These are phyloP conservation scores for Ogataea methylovora DNA, from an alignment of 805 yeast species.

Conservation along the genomic window DNA sequence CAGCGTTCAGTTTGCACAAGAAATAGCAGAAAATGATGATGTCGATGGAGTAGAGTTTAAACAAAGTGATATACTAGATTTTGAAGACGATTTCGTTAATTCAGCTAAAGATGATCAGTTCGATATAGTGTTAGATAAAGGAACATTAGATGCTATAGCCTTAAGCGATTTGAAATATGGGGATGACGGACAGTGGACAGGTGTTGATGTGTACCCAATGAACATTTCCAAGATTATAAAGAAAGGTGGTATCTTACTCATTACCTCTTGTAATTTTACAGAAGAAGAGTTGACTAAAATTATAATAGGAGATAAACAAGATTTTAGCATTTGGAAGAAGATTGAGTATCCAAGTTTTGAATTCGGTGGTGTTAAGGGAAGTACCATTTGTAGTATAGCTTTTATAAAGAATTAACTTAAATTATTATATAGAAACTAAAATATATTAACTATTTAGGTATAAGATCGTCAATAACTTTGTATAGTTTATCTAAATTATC, in stretches of 20 bases:
- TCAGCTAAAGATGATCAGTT: constrained; percentile 30
- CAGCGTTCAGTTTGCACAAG: constrained; percentile 69
- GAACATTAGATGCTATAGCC: constrained; percentile 96
- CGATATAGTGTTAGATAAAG: constrained; percentile 85
- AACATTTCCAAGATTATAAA: constrained; percentile 53
- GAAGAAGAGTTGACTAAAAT: constrained; percentile 60
- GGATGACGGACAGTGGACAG: constrained; percentile 41
- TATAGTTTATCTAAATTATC: constrained; percentile 52
- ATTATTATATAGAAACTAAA: background rate
- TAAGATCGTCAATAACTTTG: constrained; percentile 38
- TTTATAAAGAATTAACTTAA: constrained; percentile 37
- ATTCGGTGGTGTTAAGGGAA: constrained; percentile 86
- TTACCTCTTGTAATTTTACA: constrained; percentile 94
- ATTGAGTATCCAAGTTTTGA: constrained; percentile 75
- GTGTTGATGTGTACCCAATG: constrained; percentile 53
- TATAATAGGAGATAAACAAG: constrained; percentile 30
- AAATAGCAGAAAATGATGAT: constrained; percentile 39
- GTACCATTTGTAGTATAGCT: constrained; percentile 82
- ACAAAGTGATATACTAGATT: constrained; percentile 61
- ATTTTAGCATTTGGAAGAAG: constrained; percentile 53
- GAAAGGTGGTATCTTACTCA: constrained; percentile 51
- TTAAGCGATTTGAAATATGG: constrained; percentile 54
- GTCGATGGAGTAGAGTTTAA: constrained; percentile 40
- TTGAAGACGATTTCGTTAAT: constrained; percentile 25
- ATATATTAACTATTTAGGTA: constrained; percentile 12